phyloP scores from a whole-genome alignment of 805 yeast species.

The Metschnikowia similis region DNA sequence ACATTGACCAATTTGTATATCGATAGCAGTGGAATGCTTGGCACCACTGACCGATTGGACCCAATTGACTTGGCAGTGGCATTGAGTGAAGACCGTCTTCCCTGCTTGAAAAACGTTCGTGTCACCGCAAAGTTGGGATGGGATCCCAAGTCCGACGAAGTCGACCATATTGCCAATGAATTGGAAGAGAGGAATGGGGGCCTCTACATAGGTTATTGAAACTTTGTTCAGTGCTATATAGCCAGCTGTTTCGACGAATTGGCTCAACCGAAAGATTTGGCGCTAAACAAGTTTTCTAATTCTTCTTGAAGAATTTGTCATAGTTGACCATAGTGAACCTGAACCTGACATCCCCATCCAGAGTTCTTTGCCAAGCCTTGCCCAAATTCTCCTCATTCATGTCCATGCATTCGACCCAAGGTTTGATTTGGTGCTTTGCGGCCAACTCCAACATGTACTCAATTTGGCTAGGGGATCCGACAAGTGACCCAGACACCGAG shows the following conservation, averaged over 20 bases:
- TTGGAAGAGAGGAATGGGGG: slow-evolving; percentile 77
- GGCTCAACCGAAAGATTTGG: no score
- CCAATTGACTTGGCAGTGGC: slow-evolving; percentile 90
- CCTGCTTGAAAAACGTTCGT: slow-evolving; percentile 56
- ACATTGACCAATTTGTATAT: slow-evolving; percentile 63
- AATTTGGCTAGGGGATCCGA: slow-evolving; percentile 8
- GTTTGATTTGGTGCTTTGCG: slow-evolving; percentile 8
- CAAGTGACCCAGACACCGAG: slow-evolving; percentile 7
- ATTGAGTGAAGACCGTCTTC: slow-evolving; percentile 70
- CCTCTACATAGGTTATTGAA: slow-evolving; percentile 46
- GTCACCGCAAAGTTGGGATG: slow-evolving; percentile 82
- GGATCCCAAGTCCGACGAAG: slow-evolving; percentile 51
- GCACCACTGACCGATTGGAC: slow-evolving; percentile 75
- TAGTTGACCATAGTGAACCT: slow-evolving; percentile 10
- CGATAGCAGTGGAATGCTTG: slow-evolving; percentile 82
- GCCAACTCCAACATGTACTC: slow-evolving; percentile 10
- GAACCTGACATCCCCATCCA: slow-evolving; percentile 9
- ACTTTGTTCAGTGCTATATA: neutral
- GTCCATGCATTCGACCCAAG: slow-evolving; percentile 11
- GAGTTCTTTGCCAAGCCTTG: slow-evolving; percentile 8
- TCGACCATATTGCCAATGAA: slow-evolving; percentile 52
- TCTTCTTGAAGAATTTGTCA: slow-evolving; percentile 6
- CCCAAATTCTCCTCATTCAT: slow-evolving; percentile 9
- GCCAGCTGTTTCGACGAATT: neutral
- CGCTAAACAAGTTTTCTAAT: neutral